Base-by-base conservation (phyloP, 805 yeast species). In the Candida saitoana region DNA sequence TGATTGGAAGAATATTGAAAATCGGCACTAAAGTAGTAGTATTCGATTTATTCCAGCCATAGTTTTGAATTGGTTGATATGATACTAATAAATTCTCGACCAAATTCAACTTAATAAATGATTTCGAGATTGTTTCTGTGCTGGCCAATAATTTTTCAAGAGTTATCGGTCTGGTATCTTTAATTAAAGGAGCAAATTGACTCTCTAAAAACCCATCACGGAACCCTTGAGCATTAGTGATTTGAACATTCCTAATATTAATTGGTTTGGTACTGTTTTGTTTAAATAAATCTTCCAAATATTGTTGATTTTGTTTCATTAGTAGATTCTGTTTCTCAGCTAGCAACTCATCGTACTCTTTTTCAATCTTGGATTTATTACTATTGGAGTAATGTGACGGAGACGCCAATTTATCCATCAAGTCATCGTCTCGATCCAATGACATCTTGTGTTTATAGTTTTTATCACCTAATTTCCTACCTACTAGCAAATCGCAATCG, bases 1-100 rank as follows among this genome's bases (percentile, higher is more conserved):
- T 87, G 3, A 76, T 76, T 0, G 91, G 90, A 4, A 60, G 32
- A 3, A 65, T 43, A 39, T 65, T 64, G 51, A 68, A 65, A 2
- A 64, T 57, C 2, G 74, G 73, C 2, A 63, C 62, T 17, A 71
- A 43, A 34, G 52, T 54, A 49, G 46, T 39, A 22, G 57, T 48
- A 12, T 59, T 57, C 14, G 38, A 34, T 24, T 38, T 12, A 17
- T 29, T 16, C 45, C 30, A 18, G 17, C 19, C 15, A 33, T 32
- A 16, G 36, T 36, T 36, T n/a, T 44, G 54, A 5, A 53, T 34
- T 6, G 55, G 52, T 41, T 64, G 62, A 25, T 63, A 43, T 5
- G 57, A 47, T 1, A 74, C 62, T 25, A 60, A 50, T n/a, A 76
- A 51, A 36, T 74, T 66, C 22, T 71, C 66, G 3, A 78, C 60